Conservation (phyloP, 192 early-diverging fungal genomes). For the Allomyces javanicus region DNA sequence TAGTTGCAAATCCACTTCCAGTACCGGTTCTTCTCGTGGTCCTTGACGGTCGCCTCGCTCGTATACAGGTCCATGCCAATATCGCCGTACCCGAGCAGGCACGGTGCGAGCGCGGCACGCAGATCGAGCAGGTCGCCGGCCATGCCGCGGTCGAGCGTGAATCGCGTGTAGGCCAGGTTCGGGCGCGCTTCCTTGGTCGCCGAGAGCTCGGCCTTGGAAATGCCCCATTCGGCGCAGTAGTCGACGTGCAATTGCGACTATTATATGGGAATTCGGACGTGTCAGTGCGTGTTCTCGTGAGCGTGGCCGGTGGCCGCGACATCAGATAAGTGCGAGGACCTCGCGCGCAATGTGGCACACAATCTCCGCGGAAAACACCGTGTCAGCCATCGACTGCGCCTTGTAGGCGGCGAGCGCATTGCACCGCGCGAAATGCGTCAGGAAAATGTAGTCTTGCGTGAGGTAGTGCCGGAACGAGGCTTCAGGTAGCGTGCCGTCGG, state of each 20-base stretch:
- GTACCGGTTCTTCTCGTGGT: conserved; percentile 50
- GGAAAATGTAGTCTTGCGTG: conserved; percentile 65
- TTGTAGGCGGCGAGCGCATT: conserved; percentile 60
- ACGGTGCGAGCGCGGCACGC: conserved; percentile 61
- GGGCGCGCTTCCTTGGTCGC: conserved; percentile 44
- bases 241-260: conserved; percentile 20
- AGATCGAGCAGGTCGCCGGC: conserved; percentile 57
- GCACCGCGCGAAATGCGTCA: conserved; percentile 57
- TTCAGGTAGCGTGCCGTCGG: conserved; percentile 45
- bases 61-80: conserved; percentile 42
- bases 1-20: conserved; percentile 66
- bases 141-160: conserved; percentile 49
- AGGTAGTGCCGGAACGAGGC: conserved; percentile 57
- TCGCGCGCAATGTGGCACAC: conserved; percentile 46
- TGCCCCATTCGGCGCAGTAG: conserved; percentile 55
- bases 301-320: too few species aligned
- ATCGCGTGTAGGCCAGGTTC: conserved; percentile 73
- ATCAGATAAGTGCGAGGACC: conserved; percentile 6
- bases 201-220: conserved; percentile 43
- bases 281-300: too few species aligned
- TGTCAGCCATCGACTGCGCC: conserved; percentile 30
- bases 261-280: conserved; percentile 33
- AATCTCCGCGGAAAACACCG: conserved; percentile 35
- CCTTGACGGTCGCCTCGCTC: conserved; percentile 41
- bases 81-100: conserved; percentile 64